Base-by-base conservation (phyloP, 192 early-diverging fungal genomes). In the Coemansia umbellata region DNA sequence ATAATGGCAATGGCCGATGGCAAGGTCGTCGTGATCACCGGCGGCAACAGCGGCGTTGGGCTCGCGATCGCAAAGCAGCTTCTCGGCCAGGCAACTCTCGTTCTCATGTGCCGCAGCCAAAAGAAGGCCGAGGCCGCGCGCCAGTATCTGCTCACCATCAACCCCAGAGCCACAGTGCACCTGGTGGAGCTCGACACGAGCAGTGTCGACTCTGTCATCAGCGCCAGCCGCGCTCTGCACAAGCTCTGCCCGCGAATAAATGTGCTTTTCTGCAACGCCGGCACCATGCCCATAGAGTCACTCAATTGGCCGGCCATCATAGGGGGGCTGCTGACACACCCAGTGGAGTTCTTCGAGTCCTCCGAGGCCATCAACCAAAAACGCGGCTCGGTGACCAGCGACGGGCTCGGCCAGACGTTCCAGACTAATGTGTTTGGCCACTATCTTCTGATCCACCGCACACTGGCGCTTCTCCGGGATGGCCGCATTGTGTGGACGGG, bases 361-460 rank as follows among this genome's bases (percentile, higher is more conserved):
- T 66, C 78, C 2, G 64, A 66, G 35, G 78, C 78, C 1, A 23
- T 79, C 18, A 13, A 37, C 15, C 78, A 79, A 47, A 27, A 21
- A 2, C 56, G 53, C 8, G 72, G 72, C 2, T 44, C 56, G 31
- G 26, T 71, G 14, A 64, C 63, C 4, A 15, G 3, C 1, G 72
- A 80, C 19, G 72, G 72, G 4, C 24, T 80, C 32, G 78, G 78
- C 0, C 44, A 55, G 64, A 57, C 55, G 15, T 80, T 80, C 60
- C 58, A 66, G 28, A 80, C 78, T 13, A 80, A 80, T 37, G 63
- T 72, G 21, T 74, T 75, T 51, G 78, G 78, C 3, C 78, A 80
- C 43, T 80, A 75, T 33, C 42, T 80, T 36, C 58, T 80, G 18
- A 56, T 77, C 10, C 43, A 54, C 30, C 44, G 49, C 18, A 65